Evolutionary conservation across 495 filamentous ascomycete genomes (phyloP).

Genomic region (Sporormia fimetaria): DNA sequence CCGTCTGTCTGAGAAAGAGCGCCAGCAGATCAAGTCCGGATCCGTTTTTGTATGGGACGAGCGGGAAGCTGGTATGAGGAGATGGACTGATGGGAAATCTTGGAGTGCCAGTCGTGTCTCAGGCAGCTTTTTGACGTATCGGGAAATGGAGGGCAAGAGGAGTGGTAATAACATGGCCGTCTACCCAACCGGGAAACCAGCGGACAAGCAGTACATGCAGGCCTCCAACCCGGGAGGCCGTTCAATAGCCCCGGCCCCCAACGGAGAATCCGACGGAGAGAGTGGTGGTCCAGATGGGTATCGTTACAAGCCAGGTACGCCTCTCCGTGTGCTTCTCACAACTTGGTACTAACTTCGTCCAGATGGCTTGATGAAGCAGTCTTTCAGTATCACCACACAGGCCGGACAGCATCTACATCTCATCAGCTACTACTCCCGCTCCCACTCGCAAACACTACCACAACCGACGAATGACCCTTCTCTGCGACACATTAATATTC

Average conservation of each 20-base stretch:
- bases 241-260: conserved; percentile 50
- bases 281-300: conserved; percentile 96
- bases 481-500: conserved; percentile 72
- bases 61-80: conserved; percentile 91
- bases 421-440: conserved; percentile 90
- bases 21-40: conserved; percentile 84
- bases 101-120: conserved; percentile 98
- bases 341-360: no score
- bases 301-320: conserved; percentile 93
- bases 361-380: conserved; percentile 97
- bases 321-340: no score
- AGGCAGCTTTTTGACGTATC: conserved; percentile 92
- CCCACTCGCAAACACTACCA: conserved; percentile 54
- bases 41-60: conserved; percentile 99
- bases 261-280: conserved; percentile 42
- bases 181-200: conserved; percentile 36
- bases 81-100: conserved; percentile 98
- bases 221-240: conserved; percentile 38
- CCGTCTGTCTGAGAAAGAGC: conserved; percentile 90
- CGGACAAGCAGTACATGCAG: conserved; percentile 10
- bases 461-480: conserved; percentile 69
- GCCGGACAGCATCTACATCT: conserved; percentile 84
- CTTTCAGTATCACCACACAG: conserved; percentile 94
- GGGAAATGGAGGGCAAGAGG: conserved; percentile 98
- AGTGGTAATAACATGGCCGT: no score